phyloP scores from a whole-genome alignment of 441 rosid species.

The Rhodomyrtus psidioides region DNA sequence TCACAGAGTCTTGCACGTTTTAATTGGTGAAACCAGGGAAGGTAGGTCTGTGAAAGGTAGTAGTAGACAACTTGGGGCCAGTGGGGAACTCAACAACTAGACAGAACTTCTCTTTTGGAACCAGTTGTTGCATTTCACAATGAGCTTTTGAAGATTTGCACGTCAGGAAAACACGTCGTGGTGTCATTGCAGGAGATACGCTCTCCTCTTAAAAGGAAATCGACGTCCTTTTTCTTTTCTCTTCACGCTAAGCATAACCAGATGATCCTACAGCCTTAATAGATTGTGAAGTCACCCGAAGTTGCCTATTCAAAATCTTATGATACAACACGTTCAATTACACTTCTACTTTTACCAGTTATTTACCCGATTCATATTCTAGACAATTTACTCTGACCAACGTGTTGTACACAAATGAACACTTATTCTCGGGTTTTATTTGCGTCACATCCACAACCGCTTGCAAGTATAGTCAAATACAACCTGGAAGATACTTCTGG shows the following conservation, averaged over 20 bases:
- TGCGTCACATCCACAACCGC: constrained; percentile 21
- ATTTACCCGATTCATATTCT: neutral
- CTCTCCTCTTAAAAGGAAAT: neutral
- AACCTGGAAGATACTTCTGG: constrained; percentile 39
- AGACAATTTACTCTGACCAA: neutral
- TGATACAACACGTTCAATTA: neutral
- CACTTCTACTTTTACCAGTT: neutral
- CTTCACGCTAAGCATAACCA: neutral
- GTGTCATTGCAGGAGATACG: neutral
- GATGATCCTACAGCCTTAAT: neutral
- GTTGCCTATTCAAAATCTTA: neutral
- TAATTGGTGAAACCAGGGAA: neutral
- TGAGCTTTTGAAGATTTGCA: neutral
- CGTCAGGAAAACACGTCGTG: neutral
- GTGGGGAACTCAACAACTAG: neutral
- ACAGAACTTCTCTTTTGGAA: neutral
- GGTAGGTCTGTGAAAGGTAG: neutral
- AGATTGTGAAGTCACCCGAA: neutral
- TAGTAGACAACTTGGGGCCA: neutral
- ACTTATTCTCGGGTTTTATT: neutral
- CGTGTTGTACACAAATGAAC: neutral
- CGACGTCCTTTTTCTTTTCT: neutral
- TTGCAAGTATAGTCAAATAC: constrained; percentile 54
- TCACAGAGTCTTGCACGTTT: neutral
- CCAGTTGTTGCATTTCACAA: neutral